These are phyloP conservation scores for Solanum appendiculatum DNA, from an alignment of 257 asterid genomes.

Conservation along the genomic window DNA sequence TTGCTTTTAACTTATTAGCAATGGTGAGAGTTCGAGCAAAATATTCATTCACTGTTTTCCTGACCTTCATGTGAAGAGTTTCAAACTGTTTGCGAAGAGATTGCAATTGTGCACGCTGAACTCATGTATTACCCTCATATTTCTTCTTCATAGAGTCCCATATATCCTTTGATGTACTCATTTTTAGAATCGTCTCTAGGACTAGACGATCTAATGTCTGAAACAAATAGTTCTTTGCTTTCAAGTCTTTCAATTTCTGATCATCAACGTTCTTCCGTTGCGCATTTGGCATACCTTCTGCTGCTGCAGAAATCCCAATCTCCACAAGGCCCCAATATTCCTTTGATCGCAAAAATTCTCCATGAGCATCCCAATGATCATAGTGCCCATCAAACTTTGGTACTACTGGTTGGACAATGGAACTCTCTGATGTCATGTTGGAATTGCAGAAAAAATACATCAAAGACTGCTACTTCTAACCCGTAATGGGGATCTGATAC, in stretches of 20 bases:
- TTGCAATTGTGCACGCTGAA: too few relatives aligned
- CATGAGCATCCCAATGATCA: neutral
- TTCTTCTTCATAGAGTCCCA: too few relatives aligned
- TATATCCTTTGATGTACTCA: neutral
- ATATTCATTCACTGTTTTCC: too few relatives aligned
- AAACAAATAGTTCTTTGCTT: neutral
- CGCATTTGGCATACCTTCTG: neutral
- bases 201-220: neutral
- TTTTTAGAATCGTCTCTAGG: neutral
- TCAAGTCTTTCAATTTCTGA: neutral
- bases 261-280: too few relatives aligned
- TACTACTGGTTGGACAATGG: neutral
- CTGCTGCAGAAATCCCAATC: neutral
- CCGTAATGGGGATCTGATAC: neutral
- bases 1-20: too few relatives aligned
- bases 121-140: too few relatives aligned
- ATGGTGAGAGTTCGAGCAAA: too few relatives aligned
- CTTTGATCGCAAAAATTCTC: neutral
- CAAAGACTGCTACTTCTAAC: neutral
- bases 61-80: too few relatives aligned
- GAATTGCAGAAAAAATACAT: too few relatives aligned
- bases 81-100: too few relatives aligned
- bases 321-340: neutral
- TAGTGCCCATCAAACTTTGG: neutral
- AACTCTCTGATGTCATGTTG: neutral